Evolutionary conservation across 108 stramenopile species (phyloP).

Genomic region (Poteriospumella lacustris): DNA sequence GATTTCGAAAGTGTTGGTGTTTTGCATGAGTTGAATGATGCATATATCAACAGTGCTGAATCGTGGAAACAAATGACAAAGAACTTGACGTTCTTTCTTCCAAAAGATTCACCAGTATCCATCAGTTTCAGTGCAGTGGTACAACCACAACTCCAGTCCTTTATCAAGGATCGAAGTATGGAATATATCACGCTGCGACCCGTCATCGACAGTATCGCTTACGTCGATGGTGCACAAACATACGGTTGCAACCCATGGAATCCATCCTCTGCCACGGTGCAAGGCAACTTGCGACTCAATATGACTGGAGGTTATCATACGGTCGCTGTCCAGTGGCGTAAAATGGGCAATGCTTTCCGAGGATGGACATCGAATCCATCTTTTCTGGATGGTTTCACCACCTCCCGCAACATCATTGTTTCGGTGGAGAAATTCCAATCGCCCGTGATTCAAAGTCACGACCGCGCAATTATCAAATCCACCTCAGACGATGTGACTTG

Average conservation of each 20-base stretch:
- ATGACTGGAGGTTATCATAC: constrained; percentile 46
- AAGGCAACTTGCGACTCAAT: neutral
- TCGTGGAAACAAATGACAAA: neutral
- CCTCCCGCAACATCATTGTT: constrained; percentile 36
- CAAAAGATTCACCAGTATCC: neutral
- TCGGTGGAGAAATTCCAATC: constrained; percentile 30
- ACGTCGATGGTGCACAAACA: neutral
- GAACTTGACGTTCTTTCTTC: neutral
- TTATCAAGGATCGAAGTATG: constrained; percentile 16
- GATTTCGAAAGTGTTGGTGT: neutral
- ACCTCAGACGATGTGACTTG: constrained; percentile 34
- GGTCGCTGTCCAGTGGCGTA: constrained; percentile 39
- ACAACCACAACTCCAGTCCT: neutral
- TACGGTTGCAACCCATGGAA: constrained; percentile 15
- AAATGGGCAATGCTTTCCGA: constrained; percentile 38
- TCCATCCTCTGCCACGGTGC: neutral
- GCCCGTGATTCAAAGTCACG: neutral
- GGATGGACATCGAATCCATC: constrained; percentile 43
- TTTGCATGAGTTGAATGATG: neutral
- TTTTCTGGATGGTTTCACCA: constrained; percentile 49
- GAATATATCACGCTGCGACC: constrained; percentile 4
- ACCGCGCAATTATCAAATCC: neutral
- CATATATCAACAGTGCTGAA: neutral
- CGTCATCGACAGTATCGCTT: neutral
- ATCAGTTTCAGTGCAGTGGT: neutral